Conservation (phyloP, 2,329 filamentous ascomycete species). For the Lojkania enalia region DNA sequence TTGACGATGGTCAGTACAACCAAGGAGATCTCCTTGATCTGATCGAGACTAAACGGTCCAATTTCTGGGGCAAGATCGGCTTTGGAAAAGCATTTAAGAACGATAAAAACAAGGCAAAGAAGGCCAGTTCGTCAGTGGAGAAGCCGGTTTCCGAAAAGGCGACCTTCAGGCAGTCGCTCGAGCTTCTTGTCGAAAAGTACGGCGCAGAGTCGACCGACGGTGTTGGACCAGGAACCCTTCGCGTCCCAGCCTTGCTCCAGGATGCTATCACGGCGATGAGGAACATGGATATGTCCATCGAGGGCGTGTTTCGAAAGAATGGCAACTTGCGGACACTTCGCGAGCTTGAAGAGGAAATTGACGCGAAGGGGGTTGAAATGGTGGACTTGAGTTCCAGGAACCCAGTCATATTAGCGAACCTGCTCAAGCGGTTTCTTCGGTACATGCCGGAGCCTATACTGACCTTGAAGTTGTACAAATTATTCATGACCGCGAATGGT, state of each 20-base stretch:
- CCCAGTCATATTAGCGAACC: constrained; percentile 88
- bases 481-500: constrained; percentile 89
- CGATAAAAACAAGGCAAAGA: constrained; percentile 73
- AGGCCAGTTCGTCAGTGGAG: constrained; percentile 63
- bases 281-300: constrained; percentile 98
- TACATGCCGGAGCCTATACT: constrained; percentile 93
- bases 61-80: constrained; percentile 97
- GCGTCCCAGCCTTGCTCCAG: constrained; percentile 92
- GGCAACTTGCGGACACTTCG: constrained; percentile 95
- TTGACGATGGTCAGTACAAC: constrained; percentile 89
- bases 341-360: constrained; percentile 83
- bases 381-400: constrained; percentile 86
- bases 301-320: constrained; percentile 98
- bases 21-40: constrained; percentile 89
- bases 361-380: constrained; percentile 80
- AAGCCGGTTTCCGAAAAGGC: constrained; percentile 63
- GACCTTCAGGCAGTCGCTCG: constrained; percentile 86
- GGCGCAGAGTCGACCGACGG: constrained; percentile 98
- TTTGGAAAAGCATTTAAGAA: constrained; percentile 96
- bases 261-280: constrained; percentile 93
- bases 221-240: constrained; percentile 85
- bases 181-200: constrained; percentile 87
- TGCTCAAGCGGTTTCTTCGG: constrained; percentile 92
- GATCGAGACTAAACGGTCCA: constrained; percentile 90
- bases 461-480: constrained; percentile 88